Evolutionary conservation across 2,329 filamentous ascomycete genomes (phyloP).

Genomic region (Aspergillus neotritici): DNA sequence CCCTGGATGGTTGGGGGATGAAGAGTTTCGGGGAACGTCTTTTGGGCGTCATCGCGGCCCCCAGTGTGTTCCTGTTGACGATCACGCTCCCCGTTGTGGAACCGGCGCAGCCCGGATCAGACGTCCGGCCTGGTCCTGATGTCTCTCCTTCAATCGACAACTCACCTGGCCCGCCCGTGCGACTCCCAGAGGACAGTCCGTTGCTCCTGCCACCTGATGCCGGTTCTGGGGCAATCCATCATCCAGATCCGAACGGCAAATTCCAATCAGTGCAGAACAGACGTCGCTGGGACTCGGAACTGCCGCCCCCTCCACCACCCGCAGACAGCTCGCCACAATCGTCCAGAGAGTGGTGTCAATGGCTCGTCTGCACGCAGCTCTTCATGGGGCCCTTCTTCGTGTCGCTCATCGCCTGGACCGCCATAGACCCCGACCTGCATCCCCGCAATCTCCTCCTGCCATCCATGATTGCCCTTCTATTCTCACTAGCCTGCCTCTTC

Average conservation of each 20-base stretch:
- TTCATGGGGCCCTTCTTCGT: constrained; percentile 85
- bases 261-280: constrained; percentile 12
- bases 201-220: constrained; percentile 19
- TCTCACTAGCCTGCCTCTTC: constrained; percentile 62
- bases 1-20: constrained; percentile 70
- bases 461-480: constrained; percentile 59
- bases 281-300: constrained; percentile 36
- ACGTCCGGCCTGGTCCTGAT: constrained; percentile 34
- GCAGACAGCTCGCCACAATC: constrained; percentile 18
- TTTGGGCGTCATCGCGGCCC: constrained; percentile 75
- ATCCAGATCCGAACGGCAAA: constrained; percentile 13
- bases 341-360: constrained; percentile 72
- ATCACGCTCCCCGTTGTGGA: constrained; percentile 90
- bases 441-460: constrained; percentile 51
- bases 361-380: constrained; percentile 79
- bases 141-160: constrained; percentile 18
- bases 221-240: constrained; percentile 6
- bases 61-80: constrained; percentile 83
- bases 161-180: constrained; percentile 21
- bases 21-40: constrained; percentile 83
- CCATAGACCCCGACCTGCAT: constrained; percentile 53
- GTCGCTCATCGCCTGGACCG: constrained; percentile 61
- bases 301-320: constrained; percentile 26
- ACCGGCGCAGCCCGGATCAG: constrained; percentile 50
- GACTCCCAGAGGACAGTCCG: constrained; percentile 35